Percentiles rank a stretch among this genome's conserved stretches.
These are phyloP conservation scores for Mallotus repandus DNA, from an alignment of 441 rosid genomes.

Conservation along the genomic window DNA sequence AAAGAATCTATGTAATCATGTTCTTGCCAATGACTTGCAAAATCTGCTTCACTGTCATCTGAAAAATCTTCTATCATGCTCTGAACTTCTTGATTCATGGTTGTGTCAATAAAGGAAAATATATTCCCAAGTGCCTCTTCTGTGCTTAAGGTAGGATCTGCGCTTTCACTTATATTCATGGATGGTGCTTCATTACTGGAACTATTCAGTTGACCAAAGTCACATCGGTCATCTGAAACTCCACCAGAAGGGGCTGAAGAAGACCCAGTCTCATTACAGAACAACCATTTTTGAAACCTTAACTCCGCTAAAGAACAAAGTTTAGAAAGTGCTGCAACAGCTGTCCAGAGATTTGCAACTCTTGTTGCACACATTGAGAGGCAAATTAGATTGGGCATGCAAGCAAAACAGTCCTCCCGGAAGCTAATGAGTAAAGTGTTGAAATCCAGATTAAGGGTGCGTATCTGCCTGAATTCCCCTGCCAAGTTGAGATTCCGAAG, in stretches of 20 bases:
- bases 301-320: slow-evolving; percentile 66
- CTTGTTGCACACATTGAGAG: slow-evolving; percentile 85
- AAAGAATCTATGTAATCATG: slow-evolving; percentile 39
- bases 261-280: slow-evolving; percentile 50
- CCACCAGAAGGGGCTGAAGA: slow-evolving; percentile 31
- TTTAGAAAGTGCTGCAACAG: slow-evolving; percentile 71
- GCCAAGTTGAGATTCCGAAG: slow-evolving; percentile 71
- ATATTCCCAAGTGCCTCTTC: slow-evolving; percentile 44
- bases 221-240: slow-evolving; percentile 32
- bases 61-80: slow-evolving; percentile 43
- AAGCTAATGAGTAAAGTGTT: slow-evolving; percentile 62
- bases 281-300: slow-evolving; percentile 71
- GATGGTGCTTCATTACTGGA: slow-evolving; percentile 29
- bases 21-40: slow-evolving; percentile 46
- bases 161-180: slow-evolving; percentile 29
- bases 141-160: slow-evolving; percentile 34
- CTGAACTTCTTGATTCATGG: slow-evolving; percentile 34
- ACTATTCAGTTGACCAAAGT: slow-evolving; percentile 23
- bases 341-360: slow-evolving; percentile 81
- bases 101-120: slow-evolving; percentile 29
- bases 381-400: slow-evolving; percentile 70
- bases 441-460: slow-evolving; percentile 70
- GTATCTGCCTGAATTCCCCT: slow-evolving; percentile 63
- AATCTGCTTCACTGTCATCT: slow-evolving; percentile 64
- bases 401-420: slow-evolving; percentile 74